A percentile compares a stretch with the other conserved stretches of the same genome.
Conservation (phyloP, 2,329 filamentous ascomycete species). For the Raffaelea ambrosiae region DNA sequence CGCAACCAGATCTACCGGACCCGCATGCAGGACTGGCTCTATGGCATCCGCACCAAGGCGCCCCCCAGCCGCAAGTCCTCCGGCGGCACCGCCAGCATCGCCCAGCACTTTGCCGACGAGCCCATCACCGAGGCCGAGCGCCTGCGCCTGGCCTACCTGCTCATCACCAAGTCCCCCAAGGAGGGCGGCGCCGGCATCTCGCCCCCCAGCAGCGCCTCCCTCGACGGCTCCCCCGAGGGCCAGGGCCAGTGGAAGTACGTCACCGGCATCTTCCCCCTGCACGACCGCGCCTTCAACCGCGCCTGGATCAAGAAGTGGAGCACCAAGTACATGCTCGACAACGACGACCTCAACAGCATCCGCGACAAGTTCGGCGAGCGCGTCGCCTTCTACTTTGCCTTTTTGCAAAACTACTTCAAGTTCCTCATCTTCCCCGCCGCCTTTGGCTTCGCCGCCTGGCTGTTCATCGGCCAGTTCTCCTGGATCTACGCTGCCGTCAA, state of each 20-base stretch:
- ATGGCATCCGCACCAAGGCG: conserved; percentile 71
- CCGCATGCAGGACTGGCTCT: conserved; percentile 87
- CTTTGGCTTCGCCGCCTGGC: conserved; percentile 61
- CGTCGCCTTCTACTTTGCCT: conserved; percentile 77
- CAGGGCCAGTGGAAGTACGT: conserved; percentile 60
- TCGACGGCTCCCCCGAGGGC: neutral
- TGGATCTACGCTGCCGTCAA: conserved; percentile 58
- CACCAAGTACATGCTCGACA: conserved; percentile 58
- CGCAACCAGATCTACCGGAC: conserved; percentile 76
- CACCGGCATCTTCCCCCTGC: conserved; percentile 67
- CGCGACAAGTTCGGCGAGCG: conserved; percentile 56
- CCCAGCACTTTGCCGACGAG: conserved; percentile 52
- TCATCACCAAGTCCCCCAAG: conserved; percentile 64
- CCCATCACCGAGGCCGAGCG: conserved; percentile 83
- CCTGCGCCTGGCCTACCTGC: conserved; percentile 76
- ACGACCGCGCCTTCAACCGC: conserved; percentile 68
- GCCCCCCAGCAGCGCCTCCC: conserved; percentile 33
- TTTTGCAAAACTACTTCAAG: conserved; percentile 65
- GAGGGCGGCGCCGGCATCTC: conserved; percentile 68
- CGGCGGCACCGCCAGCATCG: neutral
- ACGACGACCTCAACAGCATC: conserved; percentile 63
- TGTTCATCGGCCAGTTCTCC: conserved; percentile 62
- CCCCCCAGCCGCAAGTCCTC: conserved; percentile 40
- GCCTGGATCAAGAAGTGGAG: conserved; percentile 68
- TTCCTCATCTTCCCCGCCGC: conserved; percentile 63